phyloP scores from a whole-genome alignment of 2,329 filamentous ascomycete species.

The Pestalotiopsis sp. region DNA sequence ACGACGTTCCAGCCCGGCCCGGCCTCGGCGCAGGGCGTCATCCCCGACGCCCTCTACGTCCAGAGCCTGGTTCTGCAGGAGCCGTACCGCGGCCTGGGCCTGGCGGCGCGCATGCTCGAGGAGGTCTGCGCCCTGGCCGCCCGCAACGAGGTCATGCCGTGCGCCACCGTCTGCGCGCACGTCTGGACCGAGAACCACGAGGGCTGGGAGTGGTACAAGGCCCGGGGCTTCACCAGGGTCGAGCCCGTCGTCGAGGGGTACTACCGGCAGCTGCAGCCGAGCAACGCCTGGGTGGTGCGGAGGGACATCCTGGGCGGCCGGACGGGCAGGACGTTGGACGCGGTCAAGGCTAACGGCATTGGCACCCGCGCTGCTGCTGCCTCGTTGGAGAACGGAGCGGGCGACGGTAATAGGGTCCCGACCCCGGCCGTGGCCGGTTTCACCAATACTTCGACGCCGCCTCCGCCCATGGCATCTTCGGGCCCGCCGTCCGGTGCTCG shows the following conservation, averaged over 20 bases:
- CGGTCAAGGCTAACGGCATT: conserved; percentile 2
- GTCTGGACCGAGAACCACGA: conserved; percentile 71
- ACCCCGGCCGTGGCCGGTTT: conserved; percentile 6
- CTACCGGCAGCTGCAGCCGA: conserved; percentile 64
- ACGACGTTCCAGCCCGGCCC: conserved; percentile 33
- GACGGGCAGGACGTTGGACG: conserved; percentile 20
- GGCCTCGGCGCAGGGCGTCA: conserved; percentile 22
- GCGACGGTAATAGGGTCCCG: conserved; percentile 7
- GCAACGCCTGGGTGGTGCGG: conserved; percentile 63
- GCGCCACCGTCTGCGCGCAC: conserved; percentile 61
- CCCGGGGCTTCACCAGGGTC: conserved; percentile 57
- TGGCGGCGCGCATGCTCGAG: conserved; percentile 60
- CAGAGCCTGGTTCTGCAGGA: conserved; percentile 66
- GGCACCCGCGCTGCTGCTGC: conserved; percentile 3
- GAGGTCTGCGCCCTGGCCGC: conserved; percentile 49
- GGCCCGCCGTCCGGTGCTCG: neutral
- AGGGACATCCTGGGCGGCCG: conserved; percentile 37
- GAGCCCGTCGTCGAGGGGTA: conserved; percentile 54
- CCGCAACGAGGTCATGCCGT: conserved; percentile 33
- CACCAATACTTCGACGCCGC: conserved; percentile 17
- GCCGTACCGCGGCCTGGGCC: conserved; percentile 63
- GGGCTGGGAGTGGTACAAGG: conserved; percentile 64
- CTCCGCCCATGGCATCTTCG: conserved; percentile 6
- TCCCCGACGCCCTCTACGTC: conserved; percentile 60
- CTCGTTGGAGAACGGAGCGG: neutral